Evolutionary conservation across 768 basidiomycete species (phyloP), one percentile per base, ranked within the genome.

Genomic region (Xerocomellus intermedius): DNA sequence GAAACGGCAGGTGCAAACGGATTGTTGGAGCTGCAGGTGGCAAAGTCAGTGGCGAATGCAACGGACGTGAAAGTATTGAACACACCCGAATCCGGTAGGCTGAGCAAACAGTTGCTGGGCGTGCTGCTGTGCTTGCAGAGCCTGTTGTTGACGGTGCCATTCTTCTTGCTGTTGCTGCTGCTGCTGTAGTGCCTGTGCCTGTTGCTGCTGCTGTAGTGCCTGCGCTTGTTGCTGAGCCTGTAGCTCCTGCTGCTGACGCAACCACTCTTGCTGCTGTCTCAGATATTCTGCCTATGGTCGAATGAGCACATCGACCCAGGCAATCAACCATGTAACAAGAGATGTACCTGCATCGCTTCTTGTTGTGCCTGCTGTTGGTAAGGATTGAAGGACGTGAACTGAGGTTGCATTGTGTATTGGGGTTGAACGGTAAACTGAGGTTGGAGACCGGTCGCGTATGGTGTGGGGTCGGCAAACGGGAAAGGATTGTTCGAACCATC

Each of bases 331-430:
- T 36, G 43, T 35, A 12, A 24, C 2, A 26, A 22, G 16, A 28
- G 13, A 42, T 17, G 39, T 43, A 78, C 82, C 75, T 90, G 90
- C 64, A 86, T 82, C 16, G 87, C 87, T 70, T 96, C 93, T 63
- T 95, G 93, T 64, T 95, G 89, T 44, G 88, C 84, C 67, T 95
- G 95, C 69, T 94, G 93, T 66, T 92, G 90, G 59, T 92, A 94
- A 0, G 91, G 91, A 70, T 98, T 98, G 79, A 93, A 98, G 1
- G 90, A 85, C 8, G 91, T 94, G 69, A 89, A 91, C 64, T 95
- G 94, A 0, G 90, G 89, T 61, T 88, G 88, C 42, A 93, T 64
- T 13, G 79, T 74, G 5, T 77, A 85, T 62, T 94, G 93, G 4
- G 89, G 87, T 66, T 91, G 90, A 28, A 92, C 24, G 1, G 89